A percentile compares a stretch with the other conserved stretches of the same genome.
phyloP scores from a whole-genome alignment of 768 basidiomycete species.

The Serendipita vermifera region DNA sequence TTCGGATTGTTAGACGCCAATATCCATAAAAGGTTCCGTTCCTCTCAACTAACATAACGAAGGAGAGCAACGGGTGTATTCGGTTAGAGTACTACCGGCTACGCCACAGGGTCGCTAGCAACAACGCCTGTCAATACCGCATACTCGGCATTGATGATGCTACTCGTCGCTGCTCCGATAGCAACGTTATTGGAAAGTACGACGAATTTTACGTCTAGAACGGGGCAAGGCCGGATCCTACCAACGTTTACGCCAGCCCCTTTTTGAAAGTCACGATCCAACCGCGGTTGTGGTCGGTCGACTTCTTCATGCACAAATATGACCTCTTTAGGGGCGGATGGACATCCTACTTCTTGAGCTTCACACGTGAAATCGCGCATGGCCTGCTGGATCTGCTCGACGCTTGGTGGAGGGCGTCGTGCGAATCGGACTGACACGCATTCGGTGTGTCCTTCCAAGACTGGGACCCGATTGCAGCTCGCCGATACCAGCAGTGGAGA shows the following conservation, averaged over 20 bases:
- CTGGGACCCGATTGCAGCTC: slow-evolving; percentile 87
- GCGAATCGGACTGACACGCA: slow-evolving; percentile 80
- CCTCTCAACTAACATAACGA: background rate
- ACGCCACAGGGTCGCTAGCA: too few relatives aligned
- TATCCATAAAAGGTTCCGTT: background rate
- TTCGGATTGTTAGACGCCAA: background rate
- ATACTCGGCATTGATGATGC: slow-evolving; percentile 93
- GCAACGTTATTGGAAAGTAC: slow-evolving; percentile 86
- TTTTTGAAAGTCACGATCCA: slow-evolving; percentile 80
- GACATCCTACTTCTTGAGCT: slow-evolving; percentile 61
- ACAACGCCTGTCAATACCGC: slow-evolving; percentile 60
- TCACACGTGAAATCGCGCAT: slow-evolving; percentile 61
- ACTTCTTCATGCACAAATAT: slow-evolving; percentile 87
- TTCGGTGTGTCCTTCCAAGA: slow-evolving; percentile 90
- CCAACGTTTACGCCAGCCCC: slow-evolving; percentile 90
- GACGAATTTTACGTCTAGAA: slow-evolving; percentile 93
- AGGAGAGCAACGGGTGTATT: background rate
- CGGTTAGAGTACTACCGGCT: background rate
- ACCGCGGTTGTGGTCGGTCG: slow-evolving; percentile 85
- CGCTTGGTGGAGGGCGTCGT: slow-evolving; percentile 63
- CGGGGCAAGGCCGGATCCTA: slow-evolving; percentile 76
- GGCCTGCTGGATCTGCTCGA: slow-evolving; percentile 78
- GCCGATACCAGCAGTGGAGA: slow-evolving; percentile 83
- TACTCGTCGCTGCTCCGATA: slow-evolving; percentile 92
- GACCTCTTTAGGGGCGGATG: slow-evolving; percentile 71